Conservation (phyloP, 2,329 filamentous ascomycete species). For the Penicillium sp. region DNA sequence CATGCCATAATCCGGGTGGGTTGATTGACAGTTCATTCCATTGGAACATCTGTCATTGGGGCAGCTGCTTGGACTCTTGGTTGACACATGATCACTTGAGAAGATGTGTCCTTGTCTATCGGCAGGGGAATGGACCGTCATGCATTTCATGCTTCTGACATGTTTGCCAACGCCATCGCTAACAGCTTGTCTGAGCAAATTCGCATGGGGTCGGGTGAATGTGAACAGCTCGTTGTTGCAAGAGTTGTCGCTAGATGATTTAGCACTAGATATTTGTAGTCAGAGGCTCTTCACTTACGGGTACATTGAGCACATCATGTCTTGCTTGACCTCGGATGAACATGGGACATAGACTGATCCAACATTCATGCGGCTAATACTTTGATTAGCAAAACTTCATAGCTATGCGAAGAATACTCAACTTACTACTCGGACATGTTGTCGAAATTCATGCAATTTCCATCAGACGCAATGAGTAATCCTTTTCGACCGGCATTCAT, state of each 20-base stretch:
- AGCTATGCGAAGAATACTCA: background rate
- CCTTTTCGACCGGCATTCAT: background rate
- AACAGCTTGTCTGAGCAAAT: background rate
- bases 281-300: background rate
- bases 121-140: background rate
- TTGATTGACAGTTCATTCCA: background rate
- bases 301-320: constrained; percentile 8
- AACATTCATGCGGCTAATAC: constrained; percentile 1
- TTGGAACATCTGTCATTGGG: background rate
- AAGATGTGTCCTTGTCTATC: constrained; percentile 3
- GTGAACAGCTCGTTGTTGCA: constrained; percentile 4
- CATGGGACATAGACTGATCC: constrained; percentile 8
- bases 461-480: background rate
- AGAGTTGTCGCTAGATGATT: background rate
- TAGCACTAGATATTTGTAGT: background rate
- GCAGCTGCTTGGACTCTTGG: constrained; percentile 1
- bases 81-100: background rate
- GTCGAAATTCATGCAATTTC: constrained; percentile 1
- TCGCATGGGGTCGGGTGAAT: constrained; percentile 1
- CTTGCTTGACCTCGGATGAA: background rate
- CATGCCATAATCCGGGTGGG: background rate
- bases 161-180: background rate
- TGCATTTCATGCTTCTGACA: background rate
- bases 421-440: constrained; percentile 4
- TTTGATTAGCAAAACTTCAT: background rate